phyloP scores from a whole-genome alignment of 2,329 filamentous ascomycete species.

The Pyricularia pennisetigena region DNA sequence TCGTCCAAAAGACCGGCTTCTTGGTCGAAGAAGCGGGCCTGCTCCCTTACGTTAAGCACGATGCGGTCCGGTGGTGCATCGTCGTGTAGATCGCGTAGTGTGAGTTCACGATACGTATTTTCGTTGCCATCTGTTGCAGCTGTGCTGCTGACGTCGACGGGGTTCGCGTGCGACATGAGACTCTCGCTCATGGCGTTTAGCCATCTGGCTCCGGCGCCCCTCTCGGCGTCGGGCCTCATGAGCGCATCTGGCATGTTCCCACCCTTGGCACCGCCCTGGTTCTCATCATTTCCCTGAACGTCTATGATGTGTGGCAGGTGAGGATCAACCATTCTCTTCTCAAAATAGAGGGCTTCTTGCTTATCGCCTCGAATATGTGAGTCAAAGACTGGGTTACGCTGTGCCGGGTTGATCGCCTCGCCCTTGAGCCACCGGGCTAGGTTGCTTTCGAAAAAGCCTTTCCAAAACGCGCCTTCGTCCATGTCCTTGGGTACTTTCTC shows the following conservation, averaged over 20 bases:
- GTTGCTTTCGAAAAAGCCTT: slow-evolving; percentile 83
- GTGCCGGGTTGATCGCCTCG: slow-evolving; percentile 71
- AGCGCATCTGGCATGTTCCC: slow-evolving; percentile 86
- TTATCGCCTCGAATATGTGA: slow-evolving; percentile 58
- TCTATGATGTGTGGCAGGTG: slow-evolving; percentile 85
- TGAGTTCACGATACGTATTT: slow-evolving; percentile 62
- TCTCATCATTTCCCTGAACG: slow-evolving; percentile 87
- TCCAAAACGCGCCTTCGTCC: slow-evolving; percentile 75
- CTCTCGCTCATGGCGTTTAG: slow-evolving; percentile 89
- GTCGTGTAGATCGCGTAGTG: slow-evolving; percentile 69
- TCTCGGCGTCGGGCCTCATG: slow-evolving; percentile 66
- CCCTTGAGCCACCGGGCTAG: slow-evolving; percentile 87
- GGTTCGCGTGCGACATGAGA: slow-evolving; percentile 79
- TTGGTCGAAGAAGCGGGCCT: slow-evolving; percentile 64
- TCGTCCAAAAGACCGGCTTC: slow-evolving; percentile 32
- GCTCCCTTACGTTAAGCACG: slow-evolving; percentile 78
- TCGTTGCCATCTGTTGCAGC: slow-evolving; percentile 60
- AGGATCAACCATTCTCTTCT: slow-evolving; percentile 45
- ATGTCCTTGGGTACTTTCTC: slow-evolving; percentile 68
- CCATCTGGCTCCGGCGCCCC: slow-evolving; percentile 80
- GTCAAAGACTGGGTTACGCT: slow-evolving; percentile 75
- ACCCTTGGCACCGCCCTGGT: slow-evolving; percentile 70
- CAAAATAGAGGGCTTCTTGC: slow-evolving; percentile 47
- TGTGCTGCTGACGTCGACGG: slow-evolving; percentile 50
- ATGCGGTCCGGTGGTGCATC: slow-evolving; percentile 68